Evolutionary conservation across 495 filamentous ascomycete genomes (phyloP).

Genomic region (Pseudotulostoma volvatum): DNA sequence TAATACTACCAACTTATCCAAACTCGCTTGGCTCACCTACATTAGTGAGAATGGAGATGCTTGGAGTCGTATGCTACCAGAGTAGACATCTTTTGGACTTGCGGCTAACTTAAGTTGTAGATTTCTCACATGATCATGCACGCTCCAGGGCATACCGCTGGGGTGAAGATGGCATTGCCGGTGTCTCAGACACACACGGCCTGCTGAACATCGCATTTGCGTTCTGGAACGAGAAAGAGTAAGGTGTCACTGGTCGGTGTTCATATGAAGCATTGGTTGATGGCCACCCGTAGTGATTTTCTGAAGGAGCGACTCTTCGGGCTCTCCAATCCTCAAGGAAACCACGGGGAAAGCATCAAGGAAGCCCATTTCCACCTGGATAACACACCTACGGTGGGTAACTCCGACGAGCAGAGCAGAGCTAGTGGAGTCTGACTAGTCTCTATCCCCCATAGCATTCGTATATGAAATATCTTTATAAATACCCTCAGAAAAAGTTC

Average conservation of each 20-base stretch:
- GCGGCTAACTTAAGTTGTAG: conserved; percentile 21
- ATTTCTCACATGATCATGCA: conserved; percentile 87
- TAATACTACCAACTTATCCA: conserved; percentile 4
- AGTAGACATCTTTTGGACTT: not conserved
- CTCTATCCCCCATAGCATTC: conserved; percentile 46
- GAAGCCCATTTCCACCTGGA: conserved; percentile 93
- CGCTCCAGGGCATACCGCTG: conserved; percentile 77
- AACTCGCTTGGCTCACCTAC: conserved; percentile 3
- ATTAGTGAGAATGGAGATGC: conserved; percentile 65
- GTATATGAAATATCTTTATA: conserved; percentile 98
- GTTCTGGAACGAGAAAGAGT: conserved; percentile 98
- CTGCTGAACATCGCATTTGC: conserved; percentile 83
- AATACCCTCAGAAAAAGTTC: conserved; percentile 82
- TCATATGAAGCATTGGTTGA: conserved; percentile 4
- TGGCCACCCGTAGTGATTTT: conserved; percentile 44
- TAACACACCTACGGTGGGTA: conserved; percentile 54
- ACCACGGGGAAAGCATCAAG: conserved; percentile 92
- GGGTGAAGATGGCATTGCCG: conserved; percentile 96
- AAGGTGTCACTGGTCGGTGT: conserved; percentile 12
- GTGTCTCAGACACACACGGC: conserved; percentile 82
- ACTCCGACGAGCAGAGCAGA: conserved; percentile 5
- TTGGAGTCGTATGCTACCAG: conserved; percentile 64
- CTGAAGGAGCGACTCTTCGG: conserved; percentile 91
- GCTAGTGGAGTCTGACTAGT: conserved; percentile 4
- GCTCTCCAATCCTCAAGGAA: conserved; percentile 86